Percentiles rank a stretch among this genome's conserved stretches.
phyloP scores from a whole-genome alignment of 306 rosid genomes.

The Prosopis cineraria region DNA sequence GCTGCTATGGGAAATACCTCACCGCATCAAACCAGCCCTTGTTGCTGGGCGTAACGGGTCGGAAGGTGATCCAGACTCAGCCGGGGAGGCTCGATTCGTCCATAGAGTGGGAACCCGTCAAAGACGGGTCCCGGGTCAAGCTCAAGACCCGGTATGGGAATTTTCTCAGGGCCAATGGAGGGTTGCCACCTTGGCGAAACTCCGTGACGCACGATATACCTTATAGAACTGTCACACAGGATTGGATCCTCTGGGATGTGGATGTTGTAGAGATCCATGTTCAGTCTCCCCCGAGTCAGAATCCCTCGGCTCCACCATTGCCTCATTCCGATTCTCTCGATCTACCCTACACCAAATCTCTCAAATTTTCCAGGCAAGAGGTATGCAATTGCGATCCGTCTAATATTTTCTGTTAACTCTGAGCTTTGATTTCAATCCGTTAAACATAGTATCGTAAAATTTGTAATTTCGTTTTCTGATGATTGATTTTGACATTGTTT shows the following conservation, averaged over 20 bases:
- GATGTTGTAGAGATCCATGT: slow-evolving; percentile 72
- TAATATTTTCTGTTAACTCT: background rate
- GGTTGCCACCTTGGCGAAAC: slow-evolving; percentile 91
- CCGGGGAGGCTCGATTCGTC: slow-evolving; percentile 70
- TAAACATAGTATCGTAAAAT: background rate
- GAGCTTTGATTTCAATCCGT: background rate
- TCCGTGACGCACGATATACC: slow-evolving; percentile 89
- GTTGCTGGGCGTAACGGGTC: slow-evolving; percentile 88
- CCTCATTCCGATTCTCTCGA: slow-evolving; percentile 68
- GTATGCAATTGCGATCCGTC: slow-evolving; percentile 32
- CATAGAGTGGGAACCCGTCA: slow-evolving; percentile 85
- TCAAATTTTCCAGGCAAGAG: slow-evolving; percentile 53
- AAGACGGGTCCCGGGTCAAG: slow-evolving; percentile 61
- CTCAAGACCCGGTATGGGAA: slow-evolving; percentile 78
- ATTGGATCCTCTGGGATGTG: slow-evolving; percentile 83
- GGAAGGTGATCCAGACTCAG: slow-evolving; percentile 66
- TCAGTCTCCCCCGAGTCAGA: slow-evolving; percentile 20
- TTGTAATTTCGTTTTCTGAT: background rate
- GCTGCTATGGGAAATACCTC: slow-evolving; percentile 79
- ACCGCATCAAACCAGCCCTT: slow-evolving; percentile 72
- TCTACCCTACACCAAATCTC: slow-evolving; percentile 48
- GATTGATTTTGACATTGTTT: slow-evolving; percentile 8
- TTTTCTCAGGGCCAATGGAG: slow-evolving; percentile 82
- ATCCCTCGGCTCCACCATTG: slow-evolving; percentile 43
- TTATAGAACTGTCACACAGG: slow-evolving; percentile 71